Conservation (phyloP, 345 rosid genomes). For the Euphorbia lathyris region DNA sequence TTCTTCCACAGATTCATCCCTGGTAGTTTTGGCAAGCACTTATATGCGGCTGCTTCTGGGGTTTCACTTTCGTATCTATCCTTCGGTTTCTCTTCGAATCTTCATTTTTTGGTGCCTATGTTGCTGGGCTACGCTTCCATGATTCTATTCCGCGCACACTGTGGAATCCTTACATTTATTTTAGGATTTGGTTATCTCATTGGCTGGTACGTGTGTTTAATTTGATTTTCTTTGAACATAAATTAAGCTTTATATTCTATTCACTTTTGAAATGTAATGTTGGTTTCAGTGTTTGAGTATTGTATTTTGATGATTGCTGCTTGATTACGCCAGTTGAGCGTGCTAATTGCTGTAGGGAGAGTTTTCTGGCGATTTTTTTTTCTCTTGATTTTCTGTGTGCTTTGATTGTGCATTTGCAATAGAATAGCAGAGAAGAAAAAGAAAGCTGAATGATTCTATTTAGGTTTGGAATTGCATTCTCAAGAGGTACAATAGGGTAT, state of each 20-base stretch:
- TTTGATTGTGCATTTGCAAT: background rate
- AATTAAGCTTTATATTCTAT: background rate
- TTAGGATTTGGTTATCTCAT: conserved; percentile 80
- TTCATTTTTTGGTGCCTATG: conserved; percentile 89
- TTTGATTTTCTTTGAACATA: background rate
- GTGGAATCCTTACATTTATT: conserved; percentile 70
- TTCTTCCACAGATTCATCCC: conserved; percentile 65
- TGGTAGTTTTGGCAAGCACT: conserved; percentile 55
- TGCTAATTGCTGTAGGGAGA: too few relatives aligned
- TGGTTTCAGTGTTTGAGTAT: background rate
- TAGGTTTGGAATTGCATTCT: background rate
- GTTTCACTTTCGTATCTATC: conserved; percentile 69
- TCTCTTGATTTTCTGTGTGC: too few relatives aligned
- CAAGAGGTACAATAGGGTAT: background rate
- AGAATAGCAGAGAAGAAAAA: background rate
- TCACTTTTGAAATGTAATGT: too few relatives aligned
- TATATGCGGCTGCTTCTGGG: conserved; percentile 67
- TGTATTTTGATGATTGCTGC: background rate
- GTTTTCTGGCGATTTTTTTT: background rate
- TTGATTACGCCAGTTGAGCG: background rate
- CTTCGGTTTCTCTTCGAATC: conserved; percentile 85
- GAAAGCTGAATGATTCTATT: background rate
- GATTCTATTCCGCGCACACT: conserved; percentile 58
- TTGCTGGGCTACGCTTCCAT: conserved; percentile 67
- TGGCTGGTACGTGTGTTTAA: conserved; percentile 56